These are phyloP conservation scores for Colletotrichum lindemuthianum DNA, from an alignment of 2,329 filamentous ascomycete genomes.

Conservation along the genomic window DNA sequence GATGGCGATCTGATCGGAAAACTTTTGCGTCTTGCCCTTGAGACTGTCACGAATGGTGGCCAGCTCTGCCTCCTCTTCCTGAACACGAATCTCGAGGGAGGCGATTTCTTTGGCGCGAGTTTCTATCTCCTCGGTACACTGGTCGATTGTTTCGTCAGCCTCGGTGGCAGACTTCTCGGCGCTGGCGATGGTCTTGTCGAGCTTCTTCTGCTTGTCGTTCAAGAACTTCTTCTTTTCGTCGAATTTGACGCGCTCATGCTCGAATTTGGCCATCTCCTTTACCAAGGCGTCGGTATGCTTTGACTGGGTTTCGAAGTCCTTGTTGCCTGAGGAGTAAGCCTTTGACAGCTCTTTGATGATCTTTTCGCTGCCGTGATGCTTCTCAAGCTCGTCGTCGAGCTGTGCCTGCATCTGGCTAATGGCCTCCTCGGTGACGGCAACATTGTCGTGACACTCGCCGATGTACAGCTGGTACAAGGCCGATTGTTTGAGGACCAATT, in stretches of 20 bases:
- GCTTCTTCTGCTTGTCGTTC: conserved; percentile 89
- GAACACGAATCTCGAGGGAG: conserved; percentile 79
- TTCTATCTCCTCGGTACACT: conserved; percentile 82
- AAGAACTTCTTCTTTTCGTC: conserved; percentile 98
- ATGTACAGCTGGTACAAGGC: conserved; percentile 93
- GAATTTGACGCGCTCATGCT: conserved; percentile 96
- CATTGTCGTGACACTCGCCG: conserved; percentile 87
- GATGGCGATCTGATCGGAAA: conserved; percentile 89
- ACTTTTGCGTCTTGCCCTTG: conserved; percentile 94
- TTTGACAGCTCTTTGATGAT: conserved; percentile 91
- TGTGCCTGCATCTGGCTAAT: conserved; percentile 90
- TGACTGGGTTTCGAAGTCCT: conserved; percentile 84
- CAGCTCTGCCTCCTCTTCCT: conserved; percentile 83
- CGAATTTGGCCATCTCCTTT: conserved; percentile 91
- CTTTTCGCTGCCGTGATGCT: conserved; percentile 89
- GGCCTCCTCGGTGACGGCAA: conserved; percentile 88
- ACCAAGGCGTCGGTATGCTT: conserved; percentile 81
- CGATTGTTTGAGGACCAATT: conserved; percentile 88
- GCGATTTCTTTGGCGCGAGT: conserved; percentile 79
- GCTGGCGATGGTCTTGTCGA: conserved; percentile 85
- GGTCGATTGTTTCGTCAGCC: conserved; percentile 79
- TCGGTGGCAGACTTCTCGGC: conserved; percentile 80
- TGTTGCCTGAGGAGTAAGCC: conserved; percentile 82
- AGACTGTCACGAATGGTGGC: conserved; percentile 84
- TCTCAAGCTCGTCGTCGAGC: conserved; percentile 87